Evolutionary conservation across 345 rosid genomes (phyloP).

Genomic region (Gossypium turneri): DNA sequence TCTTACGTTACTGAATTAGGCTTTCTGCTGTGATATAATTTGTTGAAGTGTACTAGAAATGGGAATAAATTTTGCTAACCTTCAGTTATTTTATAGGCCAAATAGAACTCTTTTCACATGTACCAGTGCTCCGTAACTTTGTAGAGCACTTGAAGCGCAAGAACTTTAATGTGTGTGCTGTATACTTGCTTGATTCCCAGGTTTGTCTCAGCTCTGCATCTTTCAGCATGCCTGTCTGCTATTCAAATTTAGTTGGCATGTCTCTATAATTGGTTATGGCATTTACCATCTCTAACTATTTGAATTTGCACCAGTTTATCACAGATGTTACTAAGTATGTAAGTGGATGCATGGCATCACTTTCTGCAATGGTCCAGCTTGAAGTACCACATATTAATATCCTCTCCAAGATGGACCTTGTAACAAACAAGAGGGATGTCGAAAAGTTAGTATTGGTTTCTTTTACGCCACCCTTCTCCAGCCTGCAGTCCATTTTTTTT

Average conservation of each 20-base stretch:
- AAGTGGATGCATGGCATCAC: conserved; percentile 97
- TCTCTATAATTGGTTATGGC: conserved; percentile 7
- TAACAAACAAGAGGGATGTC: conserved; percentile 63
- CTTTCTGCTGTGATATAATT: not conserved
- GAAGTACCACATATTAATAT: conserved; percentile 91
- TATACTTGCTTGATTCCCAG: conserved; percentile 92
- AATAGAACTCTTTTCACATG: conserved; percentile 86
- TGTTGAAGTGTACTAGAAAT: not conserved
- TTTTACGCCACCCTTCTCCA: not conserved
- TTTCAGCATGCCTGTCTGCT: not conserved
- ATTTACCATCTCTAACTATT: conserved; percentile 10
- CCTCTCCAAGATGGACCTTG: conserved; percentile 93
- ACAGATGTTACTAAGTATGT: conserved; percentile 88
- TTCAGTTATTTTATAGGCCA: conserved; percentile 49
- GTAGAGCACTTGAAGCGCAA: conserved; percentile 82
- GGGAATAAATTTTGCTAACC: not conserved
- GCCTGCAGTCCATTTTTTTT: not conserved
- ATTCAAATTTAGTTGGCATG: not conserved
- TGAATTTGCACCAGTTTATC: conserved; percentile 50
- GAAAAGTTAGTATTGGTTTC: conserved; percentile 46
- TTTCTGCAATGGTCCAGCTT: conserved; percentile 92
- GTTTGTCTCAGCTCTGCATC: conserved; percentile 34
- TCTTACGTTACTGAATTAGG: not conserved
- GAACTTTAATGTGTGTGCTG: conserved; percentile 76
- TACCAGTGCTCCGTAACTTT: conserved; percentile 82